A percentile compares a stretch with the other conserved stretches of the same genome.
phyloP scores from a whole-genome alignment of 2,329 filamentous ascomycete genomes.

The Fonsecaea erecta region DNA sequence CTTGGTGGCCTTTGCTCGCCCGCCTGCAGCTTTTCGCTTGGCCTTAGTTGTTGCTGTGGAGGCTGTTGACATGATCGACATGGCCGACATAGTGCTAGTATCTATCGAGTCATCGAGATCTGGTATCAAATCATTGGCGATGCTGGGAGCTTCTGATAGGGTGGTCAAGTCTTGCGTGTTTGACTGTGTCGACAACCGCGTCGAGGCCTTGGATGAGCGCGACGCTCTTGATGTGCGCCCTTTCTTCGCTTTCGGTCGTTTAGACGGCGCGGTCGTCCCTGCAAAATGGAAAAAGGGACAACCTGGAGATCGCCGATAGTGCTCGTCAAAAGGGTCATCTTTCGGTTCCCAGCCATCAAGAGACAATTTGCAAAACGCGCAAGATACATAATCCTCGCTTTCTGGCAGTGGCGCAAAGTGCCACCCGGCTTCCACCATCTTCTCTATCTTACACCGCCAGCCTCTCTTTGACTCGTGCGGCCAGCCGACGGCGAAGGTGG shows the following conservation, averaged over 20 bases:
- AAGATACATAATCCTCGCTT: constrained; percentile 86
- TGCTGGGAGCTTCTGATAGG: constrained; percentile 44
- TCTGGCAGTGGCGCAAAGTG: constrained; percentile 85
- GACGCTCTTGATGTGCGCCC: constrained; percentile 47
- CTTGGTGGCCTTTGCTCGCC: constrained; percentile 44
- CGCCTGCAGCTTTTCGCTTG: constrained; percentile 48
- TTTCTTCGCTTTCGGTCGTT: constrained; percentile 62
- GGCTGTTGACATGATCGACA: constrained; percentile 46
- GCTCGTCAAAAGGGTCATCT: constrained; percentile 91
- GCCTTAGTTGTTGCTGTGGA: constrained; percentile 53
- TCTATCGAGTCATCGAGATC: constrained; percentile 60
- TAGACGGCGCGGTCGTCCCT: constrained; percentile 57
- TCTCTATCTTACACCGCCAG: constrained; percentile 87
- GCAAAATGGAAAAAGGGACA: constrained; percentile 82
- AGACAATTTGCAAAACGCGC: constrained; percentile 85
- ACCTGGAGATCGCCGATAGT: constrained; percentile 74
- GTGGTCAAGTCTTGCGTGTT: constrained; percentile 46
- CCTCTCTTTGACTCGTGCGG: constrained; percentile 85
- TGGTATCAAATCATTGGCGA: constrained; percentile 35
- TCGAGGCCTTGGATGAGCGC: constrained; percentile 66
- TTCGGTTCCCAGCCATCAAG: constrained; percentile 93
- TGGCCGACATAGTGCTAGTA: constrained; percentile 49
- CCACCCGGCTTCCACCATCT: constrained; percentile 93
- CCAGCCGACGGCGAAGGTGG: constrained; percentile 85
- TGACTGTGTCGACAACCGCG: constrained; percentile 61